phyloP scores from a whole-genome alignment of 2,329 filamentous ascomycete genomes.

The Monilinia fructigena region DNA sequence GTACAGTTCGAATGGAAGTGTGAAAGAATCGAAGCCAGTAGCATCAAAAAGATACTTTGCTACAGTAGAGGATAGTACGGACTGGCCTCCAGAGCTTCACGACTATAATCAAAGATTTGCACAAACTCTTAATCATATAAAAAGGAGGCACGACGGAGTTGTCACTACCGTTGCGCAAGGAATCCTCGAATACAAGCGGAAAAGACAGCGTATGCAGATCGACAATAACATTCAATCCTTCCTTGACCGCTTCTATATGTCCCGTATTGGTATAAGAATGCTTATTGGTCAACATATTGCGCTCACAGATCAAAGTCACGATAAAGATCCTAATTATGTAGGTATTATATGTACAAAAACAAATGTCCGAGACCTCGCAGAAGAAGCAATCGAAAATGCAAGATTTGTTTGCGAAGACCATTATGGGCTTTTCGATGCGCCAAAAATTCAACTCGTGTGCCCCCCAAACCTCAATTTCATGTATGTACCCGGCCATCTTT shows the following conservation, averaged over 20 bases:
- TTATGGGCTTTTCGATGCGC: constrained; percentile 94
- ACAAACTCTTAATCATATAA: constrained; percentile 87
- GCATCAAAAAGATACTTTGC: constrained; percentile 78
- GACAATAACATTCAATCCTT: constrained; percentile 97
- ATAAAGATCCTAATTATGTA: constrained; percentile 89
- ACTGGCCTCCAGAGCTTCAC: constrained; percentile 92
- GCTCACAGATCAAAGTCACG: constrained; percentile 86
- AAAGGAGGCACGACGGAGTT: constrained; percentile 91
- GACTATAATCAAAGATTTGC: constrained; percentile 93
- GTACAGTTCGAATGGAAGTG: constrained; percentile 60
- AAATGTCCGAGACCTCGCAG: constrained; percentile 89
- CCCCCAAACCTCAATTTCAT: constrained; percentile 95
- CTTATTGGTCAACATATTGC: constrained; percentile 98
- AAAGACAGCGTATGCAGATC: constrained; percentile 95
- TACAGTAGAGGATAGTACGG: constrained; percentile 79
- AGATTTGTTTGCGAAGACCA: constrained; percentile 99
- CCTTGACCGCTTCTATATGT: constrained; percentile 99
- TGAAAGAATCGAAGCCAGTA: constrained; percentile 50
- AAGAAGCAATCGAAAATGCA: constrained; percentile 97
- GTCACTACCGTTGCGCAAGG: constrained; percentile 98
- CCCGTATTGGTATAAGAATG: constrained; percentile 97
- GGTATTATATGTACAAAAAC: constrained; percentile 99
- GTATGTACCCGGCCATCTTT: constrained; percentile 98
- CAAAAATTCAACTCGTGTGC: constrained; percentile 94
- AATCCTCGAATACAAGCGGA: constrained; percentile 96